Conservation (phyloP, 805 yeast genomes). For the Kodamaea fukazawae region DNA sequence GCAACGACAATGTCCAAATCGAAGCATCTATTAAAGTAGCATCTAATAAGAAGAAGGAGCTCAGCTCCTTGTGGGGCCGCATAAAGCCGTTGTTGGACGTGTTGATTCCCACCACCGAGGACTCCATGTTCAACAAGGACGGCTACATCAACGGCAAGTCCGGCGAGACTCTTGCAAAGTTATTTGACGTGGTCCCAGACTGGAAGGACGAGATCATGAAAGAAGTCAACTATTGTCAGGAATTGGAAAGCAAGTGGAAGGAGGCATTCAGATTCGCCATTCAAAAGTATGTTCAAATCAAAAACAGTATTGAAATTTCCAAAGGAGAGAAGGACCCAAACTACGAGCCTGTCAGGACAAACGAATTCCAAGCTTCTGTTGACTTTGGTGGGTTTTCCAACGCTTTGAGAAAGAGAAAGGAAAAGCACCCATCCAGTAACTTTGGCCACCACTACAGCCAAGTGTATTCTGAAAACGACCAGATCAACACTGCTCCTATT, state of each 20-base stretch:
- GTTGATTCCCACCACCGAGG: constrained; percentile 14
- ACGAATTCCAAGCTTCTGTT: constrained; percentile 37
- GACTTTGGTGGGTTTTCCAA: constrained; percentile 38
- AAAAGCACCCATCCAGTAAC: constrained; percentile 2
- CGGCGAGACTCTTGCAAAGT: constrained; percentile 22
- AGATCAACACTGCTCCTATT: constrained; percentile 12
- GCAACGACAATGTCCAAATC: constrained; percentile 19
- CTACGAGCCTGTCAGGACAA: constrained; percentile 31
- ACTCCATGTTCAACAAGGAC: constrained; percentile 28
- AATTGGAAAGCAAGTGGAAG: constrained; percentile 32
- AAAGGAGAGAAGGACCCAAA: constrained; percentile 20
- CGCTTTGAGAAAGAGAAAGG: constrained; percentile 16
- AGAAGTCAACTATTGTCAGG: constrained; percentile 24
- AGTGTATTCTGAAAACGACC: constrained; percentile 17
- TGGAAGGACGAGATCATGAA: constrained; percentile 33
- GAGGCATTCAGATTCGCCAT: constrained; percentile 27
- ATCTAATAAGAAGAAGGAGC: constrained; percentile 23
- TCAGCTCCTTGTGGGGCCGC: constrained; percentile 13
- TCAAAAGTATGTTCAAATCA: constrained; percentile 26
- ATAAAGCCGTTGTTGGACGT: constrained; percentile 26
- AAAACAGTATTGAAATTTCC: constrained; percentile 28
- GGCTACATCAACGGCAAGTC: constrained; percentile 26
- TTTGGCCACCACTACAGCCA: constrained; percentile 15
- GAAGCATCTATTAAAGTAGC: constrained; percentile 26
- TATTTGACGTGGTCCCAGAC: constrained; percentile 28